Percentiles rank a stretch among this genome's conserved stretches.
Conservation (phyloP, 116 monocot genomes). For the Thalassia testudinum region DNA sequence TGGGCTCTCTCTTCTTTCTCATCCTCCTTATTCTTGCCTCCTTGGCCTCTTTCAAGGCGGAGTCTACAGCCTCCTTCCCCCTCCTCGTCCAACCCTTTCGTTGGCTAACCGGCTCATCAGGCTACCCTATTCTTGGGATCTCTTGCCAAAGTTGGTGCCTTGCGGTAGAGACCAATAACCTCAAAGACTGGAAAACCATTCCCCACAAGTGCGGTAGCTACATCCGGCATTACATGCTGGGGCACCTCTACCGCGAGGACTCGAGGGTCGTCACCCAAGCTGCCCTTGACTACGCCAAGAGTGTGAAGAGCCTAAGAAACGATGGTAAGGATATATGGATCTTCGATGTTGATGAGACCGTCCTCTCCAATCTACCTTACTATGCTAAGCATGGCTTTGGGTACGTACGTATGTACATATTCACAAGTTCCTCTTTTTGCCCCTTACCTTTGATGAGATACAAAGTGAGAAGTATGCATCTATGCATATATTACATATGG, state of each 20-base stretch:
- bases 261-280: slow-evolving; percentile 7
- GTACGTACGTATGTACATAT: slow-evolving; percentile 10
- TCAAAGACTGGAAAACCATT: slow-evolving; percentile 14
- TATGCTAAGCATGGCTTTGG: slow-evolving; percentile 25
- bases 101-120: too few relatives aligned
- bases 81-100: too few relatives aligned
- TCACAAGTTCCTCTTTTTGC: too few relatives aligned
- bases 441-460: too few relatives aligned
- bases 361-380: slow-evolving; percentile 50
- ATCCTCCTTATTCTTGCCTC: too few relatives aligned
- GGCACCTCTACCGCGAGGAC: slow-evolving; percentile 23
- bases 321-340: slow-evolving; percentile 28
- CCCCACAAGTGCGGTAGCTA: slow-evolving; percentile 17
- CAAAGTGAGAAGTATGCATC: too few relatives aligned
- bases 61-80: too few relatives aligned
- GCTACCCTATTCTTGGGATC: too few relatives aligned
- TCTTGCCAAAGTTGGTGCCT: slow-evolving; percentile 50
- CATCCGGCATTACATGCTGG: slow-evolving; percentile 26
- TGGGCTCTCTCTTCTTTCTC: too few relatives aligned
- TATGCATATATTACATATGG: too few relatives aligned
- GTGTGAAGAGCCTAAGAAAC: background rate
- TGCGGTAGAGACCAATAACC: slow-evolving; percentile 42
- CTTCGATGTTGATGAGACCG: slow-evolving; percentile 62
- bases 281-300: slow-evolving; percentile 12
- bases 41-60: too few relatives aligned